These are phyloP conservation scores for Chaetomium tenue DNA, from an alignment of 495 filamentous ascomycete genomes.

Conservation along the genomic window DNA sequence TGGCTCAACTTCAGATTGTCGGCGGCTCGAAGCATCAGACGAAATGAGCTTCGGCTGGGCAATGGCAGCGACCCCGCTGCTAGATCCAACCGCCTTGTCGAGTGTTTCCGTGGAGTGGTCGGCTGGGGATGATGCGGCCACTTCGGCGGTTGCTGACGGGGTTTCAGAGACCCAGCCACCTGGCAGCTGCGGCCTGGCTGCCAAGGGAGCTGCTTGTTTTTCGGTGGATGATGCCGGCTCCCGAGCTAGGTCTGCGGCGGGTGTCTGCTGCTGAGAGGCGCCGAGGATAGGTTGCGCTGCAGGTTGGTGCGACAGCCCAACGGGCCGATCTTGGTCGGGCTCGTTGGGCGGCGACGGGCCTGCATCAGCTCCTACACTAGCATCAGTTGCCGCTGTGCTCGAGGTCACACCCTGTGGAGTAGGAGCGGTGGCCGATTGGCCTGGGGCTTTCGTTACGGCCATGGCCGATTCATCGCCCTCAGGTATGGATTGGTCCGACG, in stretches of 20 bases:
- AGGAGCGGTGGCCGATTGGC: background rate
- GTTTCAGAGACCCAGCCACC: constrained; percentile 65
- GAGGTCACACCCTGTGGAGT: background rate
- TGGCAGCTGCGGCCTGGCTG: constrained; percentile 57
- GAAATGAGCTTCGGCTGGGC: constrained; percentile 8
- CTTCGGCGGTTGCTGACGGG: constrained; percentile 37
- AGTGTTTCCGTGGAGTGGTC: constrained; percentile 13
- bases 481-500: background rate
- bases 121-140: constrained; percentile 23
- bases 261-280: constrained; percentile 19
- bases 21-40: background rate
- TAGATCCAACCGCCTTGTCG: constrained; percentile 13
- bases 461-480: background rate
- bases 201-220: background rate
- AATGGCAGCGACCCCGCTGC: constrained; percentile 24
- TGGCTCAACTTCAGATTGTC: background rate
- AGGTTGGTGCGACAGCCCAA: constrained; percentile 19
- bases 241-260: constrained; percentile 20
- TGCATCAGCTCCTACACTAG: constrained; percentile 19
- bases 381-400: background rate
- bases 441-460: background rate
- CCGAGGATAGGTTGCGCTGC: constrained; percentile 11
- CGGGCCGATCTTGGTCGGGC: constrained; percentile 8
- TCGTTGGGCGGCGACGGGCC: constrained; percentile 16
- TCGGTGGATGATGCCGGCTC: constrained; percentile 27